Percentiles rank a stretch among this genome's conserved stretches.
phyloP scores from a whole-genome alignment of 345 rosid species.

The Citrus maxima region DNA sequence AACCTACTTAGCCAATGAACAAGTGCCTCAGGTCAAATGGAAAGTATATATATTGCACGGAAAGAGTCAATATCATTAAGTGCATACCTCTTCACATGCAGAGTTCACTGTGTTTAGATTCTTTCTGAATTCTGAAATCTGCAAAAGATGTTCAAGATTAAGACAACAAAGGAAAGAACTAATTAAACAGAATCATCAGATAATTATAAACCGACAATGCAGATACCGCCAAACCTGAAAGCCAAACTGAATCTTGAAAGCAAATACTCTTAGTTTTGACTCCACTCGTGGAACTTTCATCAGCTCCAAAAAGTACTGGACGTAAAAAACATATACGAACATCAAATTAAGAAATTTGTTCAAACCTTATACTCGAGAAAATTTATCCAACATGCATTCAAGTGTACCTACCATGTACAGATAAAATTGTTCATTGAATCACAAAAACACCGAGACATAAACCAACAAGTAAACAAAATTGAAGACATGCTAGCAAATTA shows the following conservation, averaged over 20 bases:
- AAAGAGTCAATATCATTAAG: slow-evolving; percentile 18
- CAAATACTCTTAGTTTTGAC: slow-evolving; percentile 90
- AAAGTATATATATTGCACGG: slow-evolving; percentile 5
- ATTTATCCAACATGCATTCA: background rate
- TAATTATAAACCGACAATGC: slow-evolving; percentile 28
- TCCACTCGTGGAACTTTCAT: slow-evolving; percentile 99
- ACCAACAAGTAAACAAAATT: background rate
- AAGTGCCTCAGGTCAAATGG: slow-evolving; percentile 6
- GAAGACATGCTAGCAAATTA: background rate
- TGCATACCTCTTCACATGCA: slow-evolving; percentile 84
- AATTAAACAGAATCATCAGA: slow-evolving; percentile 16
- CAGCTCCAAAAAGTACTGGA: slow-evolving; percentile 87
- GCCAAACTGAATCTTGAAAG: slow-evolving; percentile 91
- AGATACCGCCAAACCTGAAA: slow-evolving; percentile 81
- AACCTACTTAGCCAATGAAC: slow-evolving; percentile 48
- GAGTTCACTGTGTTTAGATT: slow-evolving; percentile 80
- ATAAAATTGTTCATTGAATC: background rate
- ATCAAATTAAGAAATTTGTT: background rate
- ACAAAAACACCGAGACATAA: background rate
- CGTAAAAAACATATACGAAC: slow-evolving; percentile 11
- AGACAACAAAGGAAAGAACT: slow-evolving; percentile 14
- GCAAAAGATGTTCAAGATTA: slow-evolving; percentile 19
- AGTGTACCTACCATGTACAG: background rate
- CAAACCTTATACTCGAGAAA: slow-evolving; percentile 1
- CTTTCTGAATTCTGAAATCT: slow-evolving; percentile 85